Percentiles rank a stretch among this genome's conserved stretches.
Evolutionary conservation across 768 basidiomycete species (phyloP).

Genomic region (Rhizopogon roseolus): DNA sequence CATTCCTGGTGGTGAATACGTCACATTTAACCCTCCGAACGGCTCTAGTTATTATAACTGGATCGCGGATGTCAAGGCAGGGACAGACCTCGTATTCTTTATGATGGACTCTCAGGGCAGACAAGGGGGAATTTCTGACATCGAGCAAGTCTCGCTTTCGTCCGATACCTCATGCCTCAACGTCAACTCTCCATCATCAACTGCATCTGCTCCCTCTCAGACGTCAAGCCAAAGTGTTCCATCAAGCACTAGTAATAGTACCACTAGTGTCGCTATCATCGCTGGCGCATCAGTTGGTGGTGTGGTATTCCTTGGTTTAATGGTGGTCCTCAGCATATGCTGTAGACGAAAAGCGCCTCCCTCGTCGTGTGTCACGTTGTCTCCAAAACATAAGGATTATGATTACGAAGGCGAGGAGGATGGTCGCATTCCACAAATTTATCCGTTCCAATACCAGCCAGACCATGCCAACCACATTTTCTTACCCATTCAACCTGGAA

Average conservation of each 20-base stretch:
- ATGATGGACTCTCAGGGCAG: slow-evolving; percentile 47
- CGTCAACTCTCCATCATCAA: slow-evolving; percentile 48
- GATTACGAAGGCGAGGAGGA: slow-evolving; percentile 12
- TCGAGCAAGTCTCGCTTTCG: slow-evolving; percentile 41
- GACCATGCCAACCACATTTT: slow-evolving; percentile 9
- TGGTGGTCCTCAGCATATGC: slow-evolving; percentile 47
- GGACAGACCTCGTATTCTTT: slow-evolving; percentile 53
- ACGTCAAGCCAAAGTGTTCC: slow-evolving; percentile 17
- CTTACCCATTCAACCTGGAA: slow-evolving; percentile 6
- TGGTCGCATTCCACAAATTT: slow-evolving; percentile 16
- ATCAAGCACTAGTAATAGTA: slow-evolving; percentile 16
- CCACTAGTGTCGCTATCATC: slow-evolving; percentile 45
- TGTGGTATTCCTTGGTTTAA: slow-evolving; percentile 44
- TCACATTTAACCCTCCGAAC: slow-evolving; percentile 34
- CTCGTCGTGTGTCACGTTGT: slow-evolving; percentile 24
- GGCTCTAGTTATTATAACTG: slow-evolving; percentile 43
- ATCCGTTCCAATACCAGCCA: slow-evolving; percentile 26
- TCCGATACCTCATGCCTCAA: slow-evolving; percentile 49
- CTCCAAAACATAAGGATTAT: slow-evolving; percentile 31
- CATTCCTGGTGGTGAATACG: slow-evolving; percentile 58
- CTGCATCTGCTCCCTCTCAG: slow-evolving; percentile 17
- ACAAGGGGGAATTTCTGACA: slow-evolving; percentile 56
- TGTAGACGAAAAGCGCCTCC: slow-evolving; percentile 22
- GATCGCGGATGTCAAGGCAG: slow-evolving; percentile 50
- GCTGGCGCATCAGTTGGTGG: slow-evolving; percentile 45